phyloP scores from a whole-genome alignment of 1,139 yeast species.

The Debaryomyces udenii region DNA sequence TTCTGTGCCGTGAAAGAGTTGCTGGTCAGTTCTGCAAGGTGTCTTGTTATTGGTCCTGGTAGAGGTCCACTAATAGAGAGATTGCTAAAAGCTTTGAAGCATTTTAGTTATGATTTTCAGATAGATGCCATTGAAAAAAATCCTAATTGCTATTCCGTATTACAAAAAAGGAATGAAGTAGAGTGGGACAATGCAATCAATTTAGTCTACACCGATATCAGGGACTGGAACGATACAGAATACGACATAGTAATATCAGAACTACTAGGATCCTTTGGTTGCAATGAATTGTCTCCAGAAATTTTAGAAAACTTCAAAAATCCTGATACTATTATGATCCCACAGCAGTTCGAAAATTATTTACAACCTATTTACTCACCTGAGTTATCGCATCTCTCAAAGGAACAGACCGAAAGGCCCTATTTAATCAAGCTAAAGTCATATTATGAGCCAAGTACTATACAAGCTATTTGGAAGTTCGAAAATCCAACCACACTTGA shows the following conservation, averaged over 20 bases:
- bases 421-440: slow-evolving; percentile 64
- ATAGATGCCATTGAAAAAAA: slow-evolving; percentile 64
- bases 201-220: slow-evolving; percentile 59
- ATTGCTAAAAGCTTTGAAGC: slow-evolving; percentile 9
- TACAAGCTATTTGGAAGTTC: slow-evolving; percentile 57
- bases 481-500: slow-evolving; percentile 40
- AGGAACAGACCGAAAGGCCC: slow-evolving; percentile 41
- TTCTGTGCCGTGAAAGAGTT: slow-evolving; percentile 50
- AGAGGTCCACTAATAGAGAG: slow-evolving; percentile 73
- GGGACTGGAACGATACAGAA: slow-evolving; percentile 40
- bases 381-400: neutral
- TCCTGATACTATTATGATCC: slow-evolving; percentile 55
- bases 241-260: slow-evolving; percentile 74
- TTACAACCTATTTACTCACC: slow-evolving; percentile 71
- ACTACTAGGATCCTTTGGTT: slow-evolving; percentile 86
- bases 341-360: slow-evolving; percentile 60
- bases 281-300: slow-evolving; percentile 88
- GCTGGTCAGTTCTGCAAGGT: slow-evolving; percentile 11
- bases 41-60: slow-evolving; percentile 85
- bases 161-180: slow-evolving; percentile 43
- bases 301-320: slow-evolving; percentile 39
- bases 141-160: slow-evolving; percentile 55
- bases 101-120: slow-evolving; percentile 3
- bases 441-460: slow-evolving; percentile 40
- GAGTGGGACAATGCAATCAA: slow-evolving; percentile 52